Evolutionary conservation across 1,139 yeast genomes (phyloP), one percentile per base, ranked within the genome.

Genomic region (Protomyces inundatus): DNA sequence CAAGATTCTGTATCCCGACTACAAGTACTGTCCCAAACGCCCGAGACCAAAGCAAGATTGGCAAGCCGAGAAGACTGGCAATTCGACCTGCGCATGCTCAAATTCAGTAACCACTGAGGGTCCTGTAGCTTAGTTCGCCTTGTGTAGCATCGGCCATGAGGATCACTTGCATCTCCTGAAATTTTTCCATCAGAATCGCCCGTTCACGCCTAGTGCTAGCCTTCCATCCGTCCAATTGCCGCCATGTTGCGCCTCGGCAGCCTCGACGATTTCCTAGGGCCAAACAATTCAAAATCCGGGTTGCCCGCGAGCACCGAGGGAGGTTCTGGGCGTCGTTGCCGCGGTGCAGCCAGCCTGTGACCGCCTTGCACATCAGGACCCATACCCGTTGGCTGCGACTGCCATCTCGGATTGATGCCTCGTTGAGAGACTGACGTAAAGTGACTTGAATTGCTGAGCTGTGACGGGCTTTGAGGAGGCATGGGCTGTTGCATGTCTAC

Each of bases 361-460:
- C 33, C 5, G 36, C 45, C 37, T 16, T 10, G 37, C 53, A 34
- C 35, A 36, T 34, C 40, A n/a, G 16, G 39, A 53, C 35, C 30
- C 48, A 32, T 45, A 16, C 36, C 57, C n/a, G 32, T 12, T 12
- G 39, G 33, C 30, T 54, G 53, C 14, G 54, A 54, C 35, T 51
- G 54, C 54, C 58, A 60, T 2, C 50, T 36, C 6, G 64, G 64
- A 14, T 60, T 60, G 40, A 60, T 34, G 10, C 54, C 58, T 10
- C 64, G 58, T 34, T 60, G 64, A 6, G 64, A 60, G 50, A 60
- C 58, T 6, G 64, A 60, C 32, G 64, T 60, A 34, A 60, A 60
- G 45, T 60, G 64, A 42, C 32, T 14, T 10, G 48, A 42, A 30
- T 42, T 42, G 48, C 48, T 35, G 57, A 60, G 52, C 64, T 46